Percentiles rank a stretch among this genome's conserved stretches.
Conservation (phyloP, 2,329 filamentous ascomycete genomes). For the Aureobasidium sp. region DNA sequence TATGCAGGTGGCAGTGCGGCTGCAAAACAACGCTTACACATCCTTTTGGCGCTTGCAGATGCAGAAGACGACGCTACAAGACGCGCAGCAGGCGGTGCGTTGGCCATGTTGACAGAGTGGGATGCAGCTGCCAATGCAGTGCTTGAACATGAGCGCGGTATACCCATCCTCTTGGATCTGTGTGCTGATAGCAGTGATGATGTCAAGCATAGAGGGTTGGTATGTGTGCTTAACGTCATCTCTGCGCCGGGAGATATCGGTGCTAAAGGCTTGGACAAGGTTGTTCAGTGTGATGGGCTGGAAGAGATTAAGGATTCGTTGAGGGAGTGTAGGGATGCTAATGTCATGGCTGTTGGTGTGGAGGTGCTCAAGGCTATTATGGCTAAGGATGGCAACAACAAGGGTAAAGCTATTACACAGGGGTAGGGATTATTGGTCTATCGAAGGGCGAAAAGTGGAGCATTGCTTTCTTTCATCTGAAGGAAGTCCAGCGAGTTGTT, state of each 20-base stretch:
- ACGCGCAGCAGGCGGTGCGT: constrained; percentile 75
- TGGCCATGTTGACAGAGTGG: constrained; percentile 75
- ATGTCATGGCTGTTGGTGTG: constrained; percentile 63
- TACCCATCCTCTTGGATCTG: constrained; percentile 70
- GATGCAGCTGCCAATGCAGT: constrained; percentile 66
- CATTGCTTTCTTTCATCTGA: too few relatives aligned
- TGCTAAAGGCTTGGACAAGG: constrained; percentile 49
- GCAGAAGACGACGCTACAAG: constrained; percentile 73
- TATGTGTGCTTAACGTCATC: constrained; percentile 57
- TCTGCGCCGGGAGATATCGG: constrained; percentile 55
- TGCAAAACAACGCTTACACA: constrained; percentile 66
- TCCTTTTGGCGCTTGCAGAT: constrained; percentile 81
- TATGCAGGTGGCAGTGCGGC: constrained; percentile 61
- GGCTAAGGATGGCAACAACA: background rate
- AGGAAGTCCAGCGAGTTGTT: too few relatives aligned
- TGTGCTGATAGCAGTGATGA: constrained; percentile 63
- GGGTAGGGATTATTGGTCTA: background rate
- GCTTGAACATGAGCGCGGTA: constrained; percentile 60
- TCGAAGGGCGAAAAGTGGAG: too few relatives aligned
- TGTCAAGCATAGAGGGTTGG: constrained; percentile 62
- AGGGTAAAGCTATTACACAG: background rate
- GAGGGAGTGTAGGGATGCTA: constrained; percentile 57
- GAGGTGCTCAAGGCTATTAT: constrained; percentile 55
- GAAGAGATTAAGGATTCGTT: constrained; percentile 62
- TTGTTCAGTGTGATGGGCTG: constrained; percentile 47